Evolutionary conservation across 768 basidiomycete genomes (phyloP).

Genomic region (Pulveroboletus sp.): DNA sequence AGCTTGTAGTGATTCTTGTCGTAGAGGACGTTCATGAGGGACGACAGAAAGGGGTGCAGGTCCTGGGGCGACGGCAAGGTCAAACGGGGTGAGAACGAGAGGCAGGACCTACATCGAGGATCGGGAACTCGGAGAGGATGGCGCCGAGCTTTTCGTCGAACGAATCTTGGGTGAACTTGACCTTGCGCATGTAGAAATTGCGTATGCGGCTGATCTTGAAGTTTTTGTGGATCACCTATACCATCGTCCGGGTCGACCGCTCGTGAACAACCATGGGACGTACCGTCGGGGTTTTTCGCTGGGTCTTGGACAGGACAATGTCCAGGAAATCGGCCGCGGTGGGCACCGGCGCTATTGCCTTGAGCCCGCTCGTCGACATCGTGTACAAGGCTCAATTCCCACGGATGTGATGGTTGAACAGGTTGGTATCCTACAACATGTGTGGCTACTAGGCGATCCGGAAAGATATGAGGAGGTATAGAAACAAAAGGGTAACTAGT

Average conservation of each 20-base stretch:
- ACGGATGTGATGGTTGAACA: constrained; percentile 7
- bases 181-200: constrained; percentile 98
- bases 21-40: constrained; percentile 96
- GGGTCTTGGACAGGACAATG: constrained; percentile 90
- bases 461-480: constrained; percentile 20
- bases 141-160: constrained; percentile 94
- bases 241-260: no score
- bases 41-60: constrained; percentile 93
- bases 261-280: no score
- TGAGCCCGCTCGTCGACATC: constrained; percentile 86
- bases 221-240: constrained; percentile 96
- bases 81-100: neutral
- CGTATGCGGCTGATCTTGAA: constrained; percentile 99
- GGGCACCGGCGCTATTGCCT: constrained; percentile 98
- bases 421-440: neutral
- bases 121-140: constrained; percentile 94
- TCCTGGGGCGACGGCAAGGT: constrained; percentile 43
- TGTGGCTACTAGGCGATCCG: constrained; percentile 19
- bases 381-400: constrained; percentile 1
- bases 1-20: constrained; percentile 99
- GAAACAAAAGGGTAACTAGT: constrained; percentile 26
- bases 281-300: constrained; percentile 96
- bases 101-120: constrained; percentile 93
- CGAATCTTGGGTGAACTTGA: constrained; percentile 96
- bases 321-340: constrained; percentile 93